Evolutionary conservation across 1,284 basidiomycete genomes (phyloP).

Genomic region (Anthracocystis walkeri): DNA sequence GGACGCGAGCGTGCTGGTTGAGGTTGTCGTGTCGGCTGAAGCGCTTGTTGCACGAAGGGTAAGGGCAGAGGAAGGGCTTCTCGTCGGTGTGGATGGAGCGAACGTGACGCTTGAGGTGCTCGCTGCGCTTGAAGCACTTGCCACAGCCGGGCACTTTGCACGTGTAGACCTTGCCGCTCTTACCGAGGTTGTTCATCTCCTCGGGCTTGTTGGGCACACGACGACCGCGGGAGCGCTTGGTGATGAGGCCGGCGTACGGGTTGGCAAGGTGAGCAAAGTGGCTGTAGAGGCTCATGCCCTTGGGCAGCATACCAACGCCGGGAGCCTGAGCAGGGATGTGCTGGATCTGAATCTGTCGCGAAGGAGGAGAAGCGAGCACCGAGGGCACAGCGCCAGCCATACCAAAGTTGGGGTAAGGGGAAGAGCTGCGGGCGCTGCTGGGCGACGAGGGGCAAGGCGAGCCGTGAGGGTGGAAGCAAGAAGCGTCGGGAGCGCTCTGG

Average conservation of each 20-base stretch:
- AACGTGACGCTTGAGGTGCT: slow-evolving; percentile 66
- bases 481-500: slow-evolving; percentile 40
- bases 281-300: slow-evolving; percentile 47
- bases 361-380: slow-evolving; percentile 34
- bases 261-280: slow-evolving; percentile 50
- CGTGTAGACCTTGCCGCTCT: slow-evolving; percentile 66
- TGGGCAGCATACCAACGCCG: slow-evolving; percentile 36
- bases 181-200: slow-evolving; percentile 66
- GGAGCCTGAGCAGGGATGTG: slow-evolving; percentile 41
- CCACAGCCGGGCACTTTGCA: slow-evolving; percentile 66
- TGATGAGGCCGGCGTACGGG: slow-evolving; percentile 62
- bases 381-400: slow-evolving; percentile 31
- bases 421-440: slow-evolving; percentile 42
- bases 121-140: slow-evolving; percentile 66
- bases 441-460: slow-evolving; percentile 50
- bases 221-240: slow-evolving; percentile 62
- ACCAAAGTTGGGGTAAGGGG: slow-evolving; percentile 38
- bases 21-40: slow-evolving; percentile 67
- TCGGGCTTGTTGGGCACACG: slow-evolving; percentile 65
- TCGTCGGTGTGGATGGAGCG: slow-evolving; percentile 67
- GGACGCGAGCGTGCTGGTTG: slow-evolving; percentile 66
- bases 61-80: slow-evolving; percentile 64
- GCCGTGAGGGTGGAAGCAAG: slow-evolving; percentile 38
- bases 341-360: slow-evolving; percentile 42
- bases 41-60: slow-evolving; percentile 60